These are phyloP conservation scores for Penicillium sp. DNA, from an alignment of 2,329 filamentous ascomycete species.

Conservation along the genomic window DNA sequence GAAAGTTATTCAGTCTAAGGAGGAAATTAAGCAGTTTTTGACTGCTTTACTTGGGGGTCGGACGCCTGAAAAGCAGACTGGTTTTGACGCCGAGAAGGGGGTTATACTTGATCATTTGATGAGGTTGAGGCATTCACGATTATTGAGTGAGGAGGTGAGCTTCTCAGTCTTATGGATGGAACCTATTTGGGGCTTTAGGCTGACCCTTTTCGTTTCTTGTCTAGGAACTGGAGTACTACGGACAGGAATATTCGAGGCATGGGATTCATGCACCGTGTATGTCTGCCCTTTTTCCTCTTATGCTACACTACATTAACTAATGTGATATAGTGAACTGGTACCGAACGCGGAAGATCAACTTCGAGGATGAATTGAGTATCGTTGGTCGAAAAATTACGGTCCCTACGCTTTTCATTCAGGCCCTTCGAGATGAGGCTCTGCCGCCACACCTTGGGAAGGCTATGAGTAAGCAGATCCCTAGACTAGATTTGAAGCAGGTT, in stretches of 20 bases:
- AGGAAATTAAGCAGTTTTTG: conserved; percentile 69
- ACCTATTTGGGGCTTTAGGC: neutral
- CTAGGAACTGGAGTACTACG: conserved; percentile 74
- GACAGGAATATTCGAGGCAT: conserved; percentile 66
- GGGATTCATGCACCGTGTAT: conserved; percentile 73
- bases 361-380: conserved; percentile 65
- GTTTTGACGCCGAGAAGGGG: conserved; percentile 63
- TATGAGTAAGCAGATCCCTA: conserved; percentile 69
- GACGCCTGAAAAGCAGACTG: conserved; percentile 55
- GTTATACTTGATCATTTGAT: conserved; percentile 63
- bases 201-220: neutral
- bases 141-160: conserved; percentile 63
- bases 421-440: conserved; percentile 69
- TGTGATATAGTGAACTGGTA: conserved; percentile 74
- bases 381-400: conserved; percentile 50
- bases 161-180: neutral
- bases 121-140: conserved; percentile 55
- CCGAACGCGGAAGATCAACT: conserved; percentile 70
- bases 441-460: conserved; percentile 67
- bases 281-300: conserved; percentile 16
- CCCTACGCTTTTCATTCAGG: conserved; percentile 74
- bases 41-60: conserved; percentile 68
- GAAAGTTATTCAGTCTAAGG: conserved; percentile 55
- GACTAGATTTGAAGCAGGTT: conserved; percentile 67
- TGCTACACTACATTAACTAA: neutral